Base-by-base conservation (phyloP, 2,329 filamentous ascomycete species). In the Sporothrix curviconia region DNA sequence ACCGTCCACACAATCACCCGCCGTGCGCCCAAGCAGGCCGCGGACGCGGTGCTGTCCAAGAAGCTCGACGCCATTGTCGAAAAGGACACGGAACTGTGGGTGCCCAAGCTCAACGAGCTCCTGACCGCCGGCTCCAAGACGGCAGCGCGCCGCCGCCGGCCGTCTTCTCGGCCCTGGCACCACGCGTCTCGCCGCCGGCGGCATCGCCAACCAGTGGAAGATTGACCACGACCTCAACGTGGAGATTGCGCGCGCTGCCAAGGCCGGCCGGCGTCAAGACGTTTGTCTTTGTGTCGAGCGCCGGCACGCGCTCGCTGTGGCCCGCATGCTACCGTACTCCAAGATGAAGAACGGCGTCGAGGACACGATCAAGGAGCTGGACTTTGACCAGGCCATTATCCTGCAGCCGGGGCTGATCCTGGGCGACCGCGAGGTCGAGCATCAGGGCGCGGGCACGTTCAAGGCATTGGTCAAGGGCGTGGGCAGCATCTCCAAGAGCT, bases 271-370 rank as follows among this genome's bases (percentile, higher is more conserved):
- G 90, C 36, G 80, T 83, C 11, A 83, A 83, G 63, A 86, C 86
- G 2, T 95, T 87, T 67, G 85, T 96, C 22, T 84, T 95, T 62
- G 79, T 95, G 57, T 91, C 87, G 0, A 78, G 79, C 22, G 74
- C 66, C 1, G 79, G 79, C 57, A 79, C 74, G 1, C 71, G 76
- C 19, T 67, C 74, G 14, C 25, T 78, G 30, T 74, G 32, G 51
- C 63, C 43, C 49, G 72, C 71, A 52, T 76, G 74, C n/a, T 81
- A 68, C 73, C 76, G 66, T 72, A 79, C 72, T 61, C 82, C 74
- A 62, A 76, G 70, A 94, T 96, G 89, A 96, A 96, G 77, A 84
- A 83, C 24, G 89, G 94, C 65, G 83, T 96, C 40, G 92, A 97
- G 70, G 87, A 95, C 34, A 77, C 83, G 15, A 80, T 96, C 59